Conservation (phyloP, 75 land plant genomes). For the Picea sitchensis region DNA sequence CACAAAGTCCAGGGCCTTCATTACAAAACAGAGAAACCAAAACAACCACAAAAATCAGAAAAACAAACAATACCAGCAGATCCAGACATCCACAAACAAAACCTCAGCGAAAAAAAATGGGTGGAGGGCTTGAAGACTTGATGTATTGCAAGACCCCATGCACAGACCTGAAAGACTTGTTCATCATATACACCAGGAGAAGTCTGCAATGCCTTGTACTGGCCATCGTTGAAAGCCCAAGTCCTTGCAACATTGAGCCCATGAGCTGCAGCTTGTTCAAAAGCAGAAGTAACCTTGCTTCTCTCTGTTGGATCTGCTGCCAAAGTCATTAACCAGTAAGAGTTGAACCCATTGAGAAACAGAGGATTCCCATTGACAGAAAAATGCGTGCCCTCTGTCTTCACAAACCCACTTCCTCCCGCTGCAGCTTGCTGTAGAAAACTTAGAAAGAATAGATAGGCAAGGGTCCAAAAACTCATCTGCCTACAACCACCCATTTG, state of each 20-base stretch:
- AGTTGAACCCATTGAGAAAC: constrained; percentile 62
- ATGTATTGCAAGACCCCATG: too few species aligned
- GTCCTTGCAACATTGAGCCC: constrained; percentile 68
- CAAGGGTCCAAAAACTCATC: constrained; percentile 1
- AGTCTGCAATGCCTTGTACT: constrained; percentile 49
- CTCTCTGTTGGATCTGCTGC: constrained; percentile 53
- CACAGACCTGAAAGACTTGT: constrained; percentile 48
- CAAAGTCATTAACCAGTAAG: constrained; percentile 73
- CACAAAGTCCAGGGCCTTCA: constrained; percentile 76
- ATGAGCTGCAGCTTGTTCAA: constrained; percentile 37
- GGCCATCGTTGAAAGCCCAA: constrained; percentile 89
- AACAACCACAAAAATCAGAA: background rate
- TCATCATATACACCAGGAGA: constrained; percentile 74
- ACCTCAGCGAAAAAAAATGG: too few species aligned
- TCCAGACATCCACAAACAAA: background rate
- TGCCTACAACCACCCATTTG: constrained; percentile 4
- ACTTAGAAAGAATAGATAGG: background rate
- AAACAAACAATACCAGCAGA: background rate
- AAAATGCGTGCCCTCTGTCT: constrained; percentile 42
- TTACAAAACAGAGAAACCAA: background rate
- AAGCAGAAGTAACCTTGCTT: constrained; percentile 36
- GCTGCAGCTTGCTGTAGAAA: constrained; percentile 12
- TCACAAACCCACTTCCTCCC: constrained; percentile 33
- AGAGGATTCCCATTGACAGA: constrained; percentile 57
- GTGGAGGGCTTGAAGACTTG: too few species aligned